These are phyloP conservation scores for Penicillium cosmopolitanum DNA, from an alignment of 495 filamentous ascomycete species.

Conservation along the genomic window DNA sequence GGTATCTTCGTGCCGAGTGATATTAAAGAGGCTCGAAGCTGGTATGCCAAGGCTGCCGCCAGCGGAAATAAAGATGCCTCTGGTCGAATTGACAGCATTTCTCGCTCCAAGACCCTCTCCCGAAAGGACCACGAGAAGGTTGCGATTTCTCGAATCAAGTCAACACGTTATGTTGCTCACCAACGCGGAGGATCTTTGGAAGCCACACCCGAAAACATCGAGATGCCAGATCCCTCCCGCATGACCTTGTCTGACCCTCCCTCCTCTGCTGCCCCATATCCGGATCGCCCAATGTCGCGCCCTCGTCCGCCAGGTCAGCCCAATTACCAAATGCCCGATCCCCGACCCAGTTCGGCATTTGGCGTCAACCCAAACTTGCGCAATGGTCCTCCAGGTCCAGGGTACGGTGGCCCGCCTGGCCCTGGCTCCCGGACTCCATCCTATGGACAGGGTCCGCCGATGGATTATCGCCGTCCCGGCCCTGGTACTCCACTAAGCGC, in stretches of 20 bases:
- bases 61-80: slow-evolving; percentile 92
- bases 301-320: slow-evolving; percentile 70
- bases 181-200: slow-evolving; percentile 59
- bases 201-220: slow-evolving; percentile 60
- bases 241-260: slow-evolving; percentile 50
- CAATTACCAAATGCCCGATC: slow-evolving; percentile 46
- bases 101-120: slow-evolving; percentile 81
- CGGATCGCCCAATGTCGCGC: slow-evolving; percentile 43
- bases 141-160: slow-evolving; percentile 88
- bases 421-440: slow-evolving; percentile 17
- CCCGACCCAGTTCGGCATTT: slow-evolving; percentile 67
- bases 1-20: slow-evolving; percentile 84
- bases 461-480: slow-evolving; percentile 45
- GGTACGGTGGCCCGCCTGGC: slow-evolving; percentile 33
- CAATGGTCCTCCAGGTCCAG: slow-evolving; percentile 32
- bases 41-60: slow-evolving; percentile 89
- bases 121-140: slow-evolving; percentile 91
- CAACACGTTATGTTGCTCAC: slow-evolving; percentile 81
- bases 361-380: slow-evolving; percentile 61
- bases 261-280: slow-evolving; percentile 43
- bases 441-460: slow-evolving; percentile 27
- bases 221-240: slow-evolving; percentile 73
- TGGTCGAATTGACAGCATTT: slow-evolving; percentile 80
- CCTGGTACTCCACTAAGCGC: slow-evolving; percentile 37
- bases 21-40: slow-evolving; percentile 78